Conservation (phyloP, 2,329 filamentous ascomycete species). For the Beauveria caledonica region DNA sequence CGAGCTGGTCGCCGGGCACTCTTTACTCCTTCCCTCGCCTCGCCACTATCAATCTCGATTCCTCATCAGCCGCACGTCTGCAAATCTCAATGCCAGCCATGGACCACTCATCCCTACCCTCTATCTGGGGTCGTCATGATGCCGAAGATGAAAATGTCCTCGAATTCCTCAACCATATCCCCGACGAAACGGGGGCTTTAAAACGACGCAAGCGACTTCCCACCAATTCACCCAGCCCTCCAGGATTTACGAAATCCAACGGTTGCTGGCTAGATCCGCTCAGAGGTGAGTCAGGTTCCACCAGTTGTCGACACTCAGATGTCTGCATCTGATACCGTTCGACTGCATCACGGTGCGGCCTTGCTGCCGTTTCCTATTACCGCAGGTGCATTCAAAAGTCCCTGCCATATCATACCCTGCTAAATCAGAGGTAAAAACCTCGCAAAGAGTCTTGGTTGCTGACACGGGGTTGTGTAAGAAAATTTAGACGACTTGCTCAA, state of each 20-base stretch:
- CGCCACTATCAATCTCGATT: neutral
- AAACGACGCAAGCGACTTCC: constrained; percentile 5
- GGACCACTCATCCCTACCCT: constrained; percentile 13
- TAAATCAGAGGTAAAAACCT: neutral
- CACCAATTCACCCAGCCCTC: constrained; percentile 5
- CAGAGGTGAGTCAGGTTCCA: neutral
- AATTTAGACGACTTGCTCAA: constrained; percentile 10
- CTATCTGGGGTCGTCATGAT: constrained; percentile 27
- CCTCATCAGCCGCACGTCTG: neutral
- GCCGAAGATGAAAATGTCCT: constrained; percentile 29
- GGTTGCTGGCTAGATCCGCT: constrained; percentile 10
- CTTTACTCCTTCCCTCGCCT: neutral
- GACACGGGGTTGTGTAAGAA: neutral
- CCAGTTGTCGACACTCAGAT: neutral
- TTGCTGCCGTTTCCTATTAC: neutral
- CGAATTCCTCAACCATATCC: constrained; percentile 21
- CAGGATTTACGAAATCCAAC: constrained; percentile 7
- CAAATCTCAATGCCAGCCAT: neutral
- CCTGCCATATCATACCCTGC: neutral
- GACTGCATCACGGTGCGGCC: neutral
- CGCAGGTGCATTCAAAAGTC: neutral
- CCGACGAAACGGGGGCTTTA: constrained; percentile 15
- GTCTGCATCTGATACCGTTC: neutral
- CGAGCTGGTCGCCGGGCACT: neutral
- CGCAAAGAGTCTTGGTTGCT: neutral